Percentiles rank a stretch among this genome's conserved stretches.
Evolutionary conservation across 768 basidiomycete species (phyloP).

Genomic region (Mycena chlorophos): DNA sequence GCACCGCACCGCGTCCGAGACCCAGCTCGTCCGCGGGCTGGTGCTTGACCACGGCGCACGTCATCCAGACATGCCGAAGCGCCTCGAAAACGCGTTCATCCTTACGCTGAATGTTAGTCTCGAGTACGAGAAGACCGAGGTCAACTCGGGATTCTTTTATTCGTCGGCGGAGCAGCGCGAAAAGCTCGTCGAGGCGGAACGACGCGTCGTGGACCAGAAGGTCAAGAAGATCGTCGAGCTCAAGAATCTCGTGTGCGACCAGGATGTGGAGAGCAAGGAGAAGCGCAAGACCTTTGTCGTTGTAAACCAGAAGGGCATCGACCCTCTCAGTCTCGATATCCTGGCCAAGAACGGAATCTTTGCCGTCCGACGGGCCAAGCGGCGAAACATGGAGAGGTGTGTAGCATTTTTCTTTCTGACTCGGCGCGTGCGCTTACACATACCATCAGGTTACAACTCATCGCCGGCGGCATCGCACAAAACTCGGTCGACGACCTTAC

Average conservation of each 20-base stretch:
- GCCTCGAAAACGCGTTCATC: constrained; percentile 93
- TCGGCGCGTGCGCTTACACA: not conserved
- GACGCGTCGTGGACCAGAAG: constrained; percentile 90
- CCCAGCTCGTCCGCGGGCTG: constrained; percentile 90
- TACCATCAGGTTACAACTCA: constrained; percentile 73
- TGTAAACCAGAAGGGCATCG: constrained; percentile 99
- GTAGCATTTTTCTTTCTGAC: constrained; percentile 22
- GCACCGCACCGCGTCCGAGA: constrained; percentile 96
- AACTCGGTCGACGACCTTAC: constrained; percentile 97
- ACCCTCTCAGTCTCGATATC: constrained; percentile 93
- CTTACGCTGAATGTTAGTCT: constrained; percentile 95
- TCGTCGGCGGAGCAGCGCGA: constrained; percentile 97
- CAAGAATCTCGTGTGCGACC: constrained; percentile 95
- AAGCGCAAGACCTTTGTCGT: constrained; percentile 88
- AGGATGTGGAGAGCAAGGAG: constrained; percentile 78
- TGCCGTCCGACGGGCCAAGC: constrained; percentile 91
- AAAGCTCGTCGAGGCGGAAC: constrained; percentile 96
- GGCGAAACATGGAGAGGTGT: constrained; percentile 98
- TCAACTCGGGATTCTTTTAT: constrained; percentile 99
- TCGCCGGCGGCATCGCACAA: constrained; percentile 93
- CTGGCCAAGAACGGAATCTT: constrained; percentile 96
- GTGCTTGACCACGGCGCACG: constrained; percentile 97
- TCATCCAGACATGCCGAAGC: constrained; percentile 99
- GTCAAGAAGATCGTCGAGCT: constrained; percentile 95
- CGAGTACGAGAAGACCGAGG: constrained; percentile 99